Evolutionary conservation across 441 rosid genomes (phyloP).

Genomic region (Euphorbia schlechtendalii): DNA sequence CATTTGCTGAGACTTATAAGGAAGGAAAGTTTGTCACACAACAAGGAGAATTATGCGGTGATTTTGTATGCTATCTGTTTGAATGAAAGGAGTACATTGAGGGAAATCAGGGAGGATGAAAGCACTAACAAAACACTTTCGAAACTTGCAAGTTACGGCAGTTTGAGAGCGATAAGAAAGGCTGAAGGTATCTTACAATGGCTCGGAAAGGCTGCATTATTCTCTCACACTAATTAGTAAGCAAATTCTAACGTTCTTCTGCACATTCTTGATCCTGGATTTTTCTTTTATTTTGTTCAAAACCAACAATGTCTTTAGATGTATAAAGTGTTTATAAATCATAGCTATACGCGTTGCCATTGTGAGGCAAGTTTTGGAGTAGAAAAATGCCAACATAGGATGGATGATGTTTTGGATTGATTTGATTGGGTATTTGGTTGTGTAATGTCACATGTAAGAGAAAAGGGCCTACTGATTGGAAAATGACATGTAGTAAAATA

Average conservation of each 20-base stretch:
- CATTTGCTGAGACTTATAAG: constrained; percentile 54
- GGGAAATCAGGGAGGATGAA: constrained; percentile 61
- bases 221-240: constrained; percentile 56
- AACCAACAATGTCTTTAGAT: neutral
- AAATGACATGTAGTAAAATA: neutral
- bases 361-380: neutral
- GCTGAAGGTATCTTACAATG: constrained; percentile 64
- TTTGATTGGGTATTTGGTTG: neutral
- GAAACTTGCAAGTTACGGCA: constrained; percentile 58
- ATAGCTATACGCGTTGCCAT: neutral
- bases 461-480: neutral
- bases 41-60: constrained; percentile 71
- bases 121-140: constrained; percentile 42
- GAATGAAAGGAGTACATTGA: constrained; percentile 53
- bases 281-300: too few relatives aligned
- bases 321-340: neutral
- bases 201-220: constrained; percentile 44
- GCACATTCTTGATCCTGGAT: neutral
- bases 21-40: constrained; percentile 52
- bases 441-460: neutral
- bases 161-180: constrained; percentile 76
- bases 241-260: neutral
- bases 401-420: neutral
- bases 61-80: constrained; percentile 58
- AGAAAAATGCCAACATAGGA: neutral